Percentiles rank a stretch among this genome's conserved stretches.
phyloP scores from a whole-genome alignment of 2,329 filamentous ascomycete species.

The Calonectria pteridis region DNA sequence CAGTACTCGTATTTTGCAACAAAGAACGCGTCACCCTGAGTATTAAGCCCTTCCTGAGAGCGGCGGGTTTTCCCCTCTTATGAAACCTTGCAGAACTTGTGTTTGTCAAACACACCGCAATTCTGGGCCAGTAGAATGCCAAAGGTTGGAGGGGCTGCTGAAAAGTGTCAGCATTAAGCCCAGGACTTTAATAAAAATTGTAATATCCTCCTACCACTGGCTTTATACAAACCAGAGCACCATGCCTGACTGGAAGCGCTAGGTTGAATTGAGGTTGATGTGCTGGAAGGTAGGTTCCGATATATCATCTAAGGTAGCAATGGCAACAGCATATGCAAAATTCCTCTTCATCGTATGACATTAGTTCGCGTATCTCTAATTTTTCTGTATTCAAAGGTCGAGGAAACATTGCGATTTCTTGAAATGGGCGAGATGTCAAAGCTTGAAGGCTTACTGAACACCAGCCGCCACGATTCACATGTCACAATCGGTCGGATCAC shows the following conservation, averaged over 20 bases:
- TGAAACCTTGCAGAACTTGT: background rate
- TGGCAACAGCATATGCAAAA: background rate
- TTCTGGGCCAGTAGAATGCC: too few species aligned
- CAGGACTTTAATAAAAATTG: background rate
- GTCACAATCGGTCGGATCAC: background rate
- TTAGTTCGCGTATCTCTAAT: too few species aligned
- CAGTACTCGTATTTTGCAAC: background rate
- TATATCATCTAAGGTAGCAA: background rate
- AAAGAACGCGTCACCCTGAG: constrained; percentile 19
- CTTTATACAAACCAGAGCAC: background rate
- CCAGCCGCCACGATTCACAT: background rate
- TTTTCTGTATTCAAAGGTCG: background rate
- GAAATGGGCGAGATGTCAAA: background rate
- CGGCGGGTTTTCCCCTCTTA: background rate
- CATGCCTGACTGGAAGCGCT: background rate
- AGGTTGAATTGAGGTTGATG: too few species aligned
- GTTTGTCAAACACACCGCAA: background rate
- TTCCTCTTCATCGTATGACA: too few species aligned
- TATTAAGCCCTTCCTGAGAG: background rate
- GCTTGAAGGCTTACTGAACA: background rate
- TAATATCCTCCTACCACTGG: background rate
- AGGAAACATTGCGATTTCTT: background rate
- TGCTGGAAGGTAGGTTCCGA: background rate
- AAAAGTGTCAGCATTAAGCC: background rate
- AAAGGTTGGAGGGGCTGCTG: background rate